Base-by-base conservation (phyloP, 805 yeast species). In the Candida quercuum region DNA sequence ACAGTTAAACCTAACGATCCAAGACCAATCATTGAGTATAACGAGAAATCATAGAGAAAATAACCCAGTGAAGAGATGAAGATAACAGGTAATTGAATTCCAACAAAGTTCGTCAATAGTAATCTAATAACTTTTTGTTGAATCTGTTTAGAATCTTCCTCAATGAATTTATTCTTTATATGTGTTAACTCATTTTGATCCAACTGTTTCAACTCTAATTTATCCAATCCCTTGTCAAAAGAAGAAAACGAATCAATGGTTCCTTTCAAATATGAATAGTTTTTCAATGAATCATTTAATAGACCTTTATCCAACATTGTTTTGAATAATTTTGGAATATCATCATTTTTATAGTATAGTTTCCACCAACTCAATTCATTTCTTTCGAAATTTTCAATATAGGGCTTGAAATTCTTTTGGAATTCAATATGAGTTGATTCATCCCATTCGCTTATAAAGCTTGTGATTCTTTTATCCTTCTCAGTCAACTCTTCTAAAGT, bases 211-310 rank as follows among this genome's bases (percentile, higher is more conserved):
- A 46, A 28, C 7, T 24, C n/a, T n/a, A n/a, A n/a, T n/a, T n/a
- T n/a, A n/a, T n/a, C n/a, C n/a, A n/a, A n/a, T n/a, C n/a, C n/a
- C 26, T 25, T 32, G 7, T 39, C 29, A 32, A 50, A 48, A n/a
- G 56, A 50, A 4, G 46, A 43, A 35, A 50, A 52, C 2, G 55
- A 46, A 19, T 49, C 54, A 23, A 59, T 53, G 28, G 54, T 52
- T 5, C 66, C 66, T n/a, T 56, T 53, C n/a, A 60, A 46, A 31
- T 55, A 54, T 28, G 57, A 50, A 30, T 56, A 51, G 32, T 47
- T 49, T 18, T 50, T 49, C 17, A 51, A 33, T 25, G 62, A 53
- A 17, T 51, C 51, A 15, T 51, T 46, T 34, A 59, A 34, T 6
- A 52, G 36, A 1, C 53, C 54, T 3, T 47, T 36, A 18, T 52